Evolutionary conservation across 2,329 filamentous ascomycete species (phyloP).

Genomic region (Erysiphe neolycopersici): DNA sequence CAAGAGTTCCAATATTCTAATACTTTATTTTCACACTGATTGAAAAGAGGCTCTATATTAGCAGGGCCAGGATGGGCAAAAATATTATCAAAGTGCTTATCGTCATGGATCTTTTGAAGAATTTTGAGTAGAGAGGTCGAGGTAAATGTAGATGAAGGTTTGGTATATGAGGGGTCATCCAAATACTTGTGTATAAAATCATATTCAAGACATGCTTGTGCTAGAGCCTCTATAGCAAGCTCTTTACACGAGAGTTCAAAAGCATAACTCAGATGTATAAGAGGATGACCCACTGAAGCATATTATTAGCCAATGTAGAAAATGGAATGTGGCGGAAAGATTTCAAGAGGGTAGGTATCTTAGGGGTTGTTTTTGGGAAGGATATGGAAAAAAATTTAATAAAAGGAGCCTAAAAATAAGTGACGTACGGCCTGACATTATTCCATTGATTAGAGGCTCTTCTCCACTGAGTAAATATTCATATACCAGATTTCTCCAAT

Average conservation of each 20-base stretch:
- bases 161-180: constrained; percentile 48
- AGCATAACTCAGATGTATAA: constrained; percentile 91
- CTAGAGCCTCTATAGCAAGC: constrained; percentile 67
- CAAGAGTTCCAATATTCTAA: constrained; percentile 84
- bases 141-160: constrained; percentile 29
- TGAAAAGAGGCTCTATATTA: constrained; percentile 42
- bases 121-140: constrained; percentile 38
- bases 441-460: constrained; percentile 52
- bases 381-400: background rate
- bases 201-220: constrained; percentile 32
- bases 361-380: background rate
- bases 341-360: background rate
- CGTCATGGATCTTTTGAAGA: constrained; percentile 37
- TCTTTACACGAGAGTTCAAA: constrained; percentile 70
- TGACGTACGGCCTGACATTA: constrained; percentile 49
- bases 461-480: constrained; percentile 52
- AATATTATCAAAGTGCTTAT: constrained; percentile 41
- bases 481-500: constrained; percentile 55
- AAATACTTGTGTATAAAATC: constrained; percentile 36
- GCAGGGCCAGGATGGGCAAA: constrained; percentile 29
- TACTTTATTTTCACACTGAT: constrained; percentile 39
- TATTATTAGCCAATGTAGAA: background rate
- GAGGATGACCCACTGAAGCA: constrained; percentile 48
- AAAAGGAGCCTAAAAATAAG: background rate
- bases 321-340: background rate